A percentile compares a stretch with the other conserved stretches of the same genome.
These are phyloP conservation scores for Coemansia aciculifera DNA, from an alignment of 192 early-diverging fungal genomes.

Conservation along the genomic window DNA sequence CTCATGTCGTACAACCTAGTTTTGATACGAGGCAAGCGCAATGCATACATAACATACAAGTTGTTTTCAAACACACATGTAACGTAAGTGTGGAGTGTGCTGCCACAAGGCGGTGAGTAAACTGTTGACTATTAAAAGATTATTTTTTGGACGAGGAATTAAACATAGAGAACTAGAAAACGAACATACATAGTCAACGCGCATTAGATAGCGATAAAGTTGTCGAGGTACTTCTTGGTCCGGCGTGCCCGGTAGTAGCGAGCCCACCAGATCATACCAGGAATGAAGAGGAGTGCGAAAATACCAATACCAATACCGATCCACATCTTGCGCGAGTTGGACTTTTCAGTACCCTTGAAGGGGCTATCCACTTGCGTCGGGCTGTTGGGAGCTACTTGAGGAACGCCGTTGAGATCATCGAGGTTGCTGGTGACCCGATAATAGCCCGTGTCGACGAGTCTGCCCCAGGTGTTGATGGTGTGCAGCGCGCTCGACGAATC, in stretches of 20 bases:
- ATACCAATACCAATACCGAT: constrained; percentile 48
- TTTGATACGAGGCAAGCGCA: background rate
- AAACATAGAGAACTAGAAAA: background rate
- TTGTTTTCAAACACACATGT: background rate
- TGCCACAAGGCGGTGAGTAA: too few species aligned
- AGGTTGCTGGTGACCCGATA: constrained; percentile 35
- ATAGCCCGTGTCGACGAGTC: constrained; percentile 33
- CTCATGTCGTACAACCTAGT: background rate
- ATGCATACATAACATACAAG: background rate
- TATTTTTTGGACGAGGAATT: background rate
- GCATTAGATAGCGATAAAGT: constrained; percentile 25
- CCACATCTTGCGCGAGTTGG: constrained; percentile 51
- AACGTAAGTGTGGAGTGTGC: too few species aligned
- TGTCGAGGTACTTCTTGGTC: constrained; percentile 34
- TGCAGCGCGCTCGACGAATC: constrained; percentile 40
- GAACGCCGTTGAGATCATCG: constrained; percentile 36
- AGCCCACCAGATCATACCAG: constrained; percentile 32
- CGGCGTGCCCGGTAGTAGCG: constrained; percentile 16
- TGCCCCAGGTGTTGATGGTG: constrained; percentile 36
- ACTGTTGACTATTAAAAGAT: background rate
- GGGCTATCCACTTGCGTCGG: constrained; percentile 51
- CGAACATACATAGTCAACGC: background rate
- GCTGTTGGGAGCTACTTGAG: constrained; percentile 39
- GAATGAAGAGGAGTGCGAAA: constrained; percentile 28
- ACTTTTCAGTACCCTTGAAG: constrained; percentile 30